Conservation (phyloP, 2,329 filamentous ascomycete species). For the Paraconiothyrium sp. region DNA sequence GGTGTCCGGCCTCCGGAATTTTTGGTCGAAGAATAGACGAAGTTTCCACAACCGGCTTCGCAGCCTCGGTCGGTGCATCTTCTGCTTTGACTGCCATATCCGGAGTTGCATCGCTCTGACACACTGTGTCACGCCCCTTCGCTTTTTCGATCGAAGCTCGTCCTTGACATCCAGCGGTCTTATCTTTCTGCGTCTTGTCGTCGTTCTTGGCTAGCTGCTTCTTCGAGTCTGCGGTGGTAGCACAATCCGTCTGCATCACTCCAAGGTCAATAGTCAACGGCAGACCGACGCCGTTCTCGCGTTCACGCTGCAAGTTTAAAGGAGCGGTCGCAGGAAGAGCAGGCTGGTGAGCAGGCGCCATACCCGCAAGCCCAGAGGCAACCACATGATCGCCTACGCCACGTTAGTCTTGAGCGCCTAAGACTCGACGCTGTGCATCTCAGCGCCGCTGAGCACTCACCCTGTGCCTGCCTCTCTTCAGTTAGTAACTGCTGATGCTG, state of each 20-base stretch:
- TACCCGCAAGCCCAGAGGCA: constrained; percentile 20
- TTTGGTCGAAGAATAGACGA: no score
- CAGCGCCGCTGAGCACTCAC: constrained; percentile 2
- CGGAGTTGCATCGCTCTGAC: no score
- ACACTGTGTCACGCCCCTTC: no score
- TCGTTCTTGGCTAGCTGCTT: neutral
- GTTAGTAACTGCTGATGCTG: constrained; percentile 15
- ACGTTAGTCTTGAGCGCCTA: neutral
- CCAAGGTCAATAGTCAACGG: neutral
- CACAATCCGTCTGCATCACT: neutral
- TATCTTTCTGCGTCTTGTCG: neutral
- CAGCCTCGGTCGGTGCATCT: no score
- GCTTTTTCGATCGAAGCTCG: no score
- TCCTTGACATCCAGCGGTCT: neutral
- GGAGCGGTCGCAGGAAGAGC: neutral
- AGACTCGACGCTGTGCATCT: neutral
- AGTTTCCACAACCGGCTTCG: no score
- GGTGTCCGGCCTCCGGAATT: no score
- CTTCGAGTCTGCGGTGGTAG: neutral
- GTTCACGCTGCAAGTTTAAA: neutral
- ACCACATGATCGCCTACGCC: constrained; percentile 23
- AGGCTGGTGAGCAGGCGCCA: constrained; percentile 11
- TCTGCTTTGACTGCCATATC: no score
- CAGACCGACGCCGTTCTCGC: neutral
- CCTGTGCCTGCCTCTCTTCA: constrained; percentile 23